Evolutionary conservation across 1,284 basidiomycete species (phyloP).

Genomic region (Cryptococcus maquisensis): DNA sequence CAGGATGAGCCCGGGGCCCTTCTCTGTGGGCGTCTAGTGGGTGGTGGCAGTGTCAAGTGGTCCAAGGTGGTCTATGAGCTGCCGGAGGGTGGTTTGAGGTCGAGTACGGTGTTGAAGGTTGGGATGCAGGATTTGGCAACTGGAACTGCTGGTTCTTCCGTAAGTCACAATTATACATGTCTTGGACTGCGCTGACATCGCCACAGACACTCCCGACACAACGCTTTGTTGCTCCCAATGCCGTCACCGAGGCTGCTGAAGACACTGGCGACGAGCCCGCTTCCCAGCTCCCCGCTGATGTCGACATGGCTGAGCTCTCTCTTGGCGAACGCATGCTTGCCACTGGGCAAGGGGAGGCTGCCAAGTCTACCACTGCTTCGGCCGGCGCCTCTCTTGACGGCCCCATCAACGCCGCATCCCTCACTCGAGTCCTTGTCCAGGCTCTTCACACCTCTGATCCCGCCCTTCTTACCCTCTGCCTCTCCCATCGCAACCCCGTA

Average conservation of each 20-base stretch:
- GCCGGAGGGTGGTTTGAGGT: constrained; percentile 49
- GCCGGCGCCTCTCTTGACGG: constrained; percentile 26
- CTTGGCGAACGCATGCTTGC: constrained; percentile 81
- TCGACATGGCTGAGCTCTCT: constrained; percentile 80
- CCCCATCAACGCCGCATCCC: constrained; percentile 73
- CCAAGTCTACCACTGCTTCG: constrained; percentile 22
- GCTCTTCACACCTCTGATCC: constrained; percentile 93
- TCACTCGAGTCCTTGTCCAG: constrained; percentile 92
- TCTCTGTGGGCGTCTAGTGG: constrained; percentile 60
- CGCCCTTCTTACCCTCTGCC: constrained; percentile 79
- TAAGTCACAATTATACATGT: constrained; percentile 14
- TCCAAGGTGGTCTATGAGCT: constrained; percentile 59
- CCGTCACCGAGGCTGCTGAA: constrained; percentile 29
- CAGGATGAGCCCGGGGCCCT: constrained; percentile 56
- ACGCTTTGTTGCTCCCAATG: constrained; percentile 40
- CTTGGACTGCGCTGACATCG: background rate
- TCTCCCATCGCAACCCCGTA: constrained; percentile 72
- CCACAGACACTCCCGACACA: constrained; percentile 29
- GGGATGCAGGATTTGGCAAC: constrained; percentile 51
- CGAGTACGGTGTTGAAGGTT: constrained; percentile 50
- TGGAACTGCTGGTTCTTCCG: constrained; percentile 31
- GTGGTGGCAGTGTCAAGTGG: constrained; percentile 66
- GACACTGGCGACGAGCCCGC: constrained; percentile 46
- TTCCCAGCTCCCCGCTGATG: constrained; percentile 57
- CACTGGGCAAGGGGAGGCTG: constrained; percentile 48